Conservation (phyloP, 805 yeast genomes). For the Wickerhamomyces bisporus region DNA sequence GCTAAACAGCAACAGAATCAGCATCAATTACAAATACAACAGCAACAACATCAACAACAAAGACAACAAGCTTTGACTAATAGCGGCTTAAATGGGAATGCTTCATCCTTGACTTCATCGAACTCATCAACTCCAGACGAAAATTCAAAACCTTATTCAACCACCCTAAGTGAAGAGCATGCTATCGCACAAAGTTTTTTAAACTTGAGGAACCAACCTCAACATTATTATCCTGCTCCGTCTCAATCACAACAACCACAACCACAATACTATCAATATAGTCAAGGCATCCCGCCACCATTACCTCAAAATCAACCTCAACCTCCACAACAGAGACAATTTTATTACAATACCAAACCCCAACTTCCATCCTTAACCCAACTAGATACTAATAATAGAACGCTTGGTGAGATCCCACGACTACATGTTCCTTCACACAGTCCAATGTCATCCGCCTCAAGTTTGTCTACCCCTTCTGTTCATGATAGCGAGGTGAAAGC, state of each 20-base stretch:
- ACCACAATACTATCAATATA: slow-evolving; percentile 18
- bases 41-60: slow-evolving; percentile 3
- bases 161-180: slow-evolving; percentile 19
- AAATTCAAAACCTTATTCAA: slow-evolving; percentile 6
- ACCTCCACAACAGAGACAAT: slow-evolving; percentile 2
- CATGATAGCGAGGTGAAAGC: slow-evolving; percentile 2
- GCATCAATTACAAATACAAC: slow-evolving; percentile 10
- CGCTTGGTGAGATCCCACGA: background rate
- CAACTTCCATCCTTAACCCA: slow-evolving; percentile 8
- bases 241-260: slow-evolving; percentile 13
- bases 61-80: background rate
- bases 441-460: background rate
- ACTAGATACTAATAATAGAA: background rate
- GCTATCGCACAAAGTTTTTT: slow-evolving; percentile 24
- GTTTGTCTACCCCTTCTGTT: background rate
- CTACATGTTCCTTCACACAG: background rate
- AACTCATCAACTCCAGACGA: slow-evolving; percentile 14
- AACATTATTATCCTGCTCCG: slow-evolving; percentile 5
- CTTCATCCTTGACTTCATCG: slow-evolving; percentile 7
- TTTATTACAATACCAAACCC: slow-evolving; percentile 1
- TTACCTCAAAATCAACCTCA: background rate
- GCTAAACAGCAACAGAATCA: slow-evolving; percentile 29
- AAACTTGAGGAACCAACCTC: slow-evolving; percentile 20
- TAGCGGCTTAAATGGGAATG: background rate
- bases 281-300: slow-evolving; percentile 10